Evolutionary conservation across 83 land plant species (phyloP).

Genomic region (Diphasiastrum complanatum): DNA sequence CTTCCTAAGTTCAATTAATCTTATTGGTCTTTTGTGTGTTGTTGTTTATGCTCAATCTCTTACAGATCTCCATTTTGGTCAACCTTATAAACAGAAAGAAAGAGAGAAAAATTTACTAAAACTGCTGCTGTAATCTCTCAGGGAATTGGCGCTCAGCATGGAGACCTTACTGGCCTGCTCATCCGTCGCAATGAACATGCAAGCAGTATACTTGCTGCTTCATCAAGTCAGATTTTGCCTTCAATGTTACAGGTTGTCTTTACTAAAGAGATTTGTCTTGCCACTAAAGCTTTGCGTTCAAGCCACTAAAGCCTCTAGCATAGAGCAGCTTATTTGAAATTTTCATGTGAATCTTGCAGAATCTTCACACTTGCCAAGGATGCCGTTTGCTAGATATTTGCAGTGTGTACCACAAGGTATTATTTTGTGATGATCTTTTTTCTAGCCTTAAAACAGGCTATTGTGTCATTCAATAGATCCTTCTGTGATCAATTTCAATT

Average conservation of each 20-base stretch:
- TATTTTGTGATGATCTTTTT: too few species aligned
- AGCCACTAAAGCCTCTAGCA: not conserved
- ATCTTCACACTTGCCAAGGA: conserved; percentile 48
- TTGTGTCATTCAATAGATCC: too few species aligned
- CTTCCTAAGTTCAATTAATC: not conserved
- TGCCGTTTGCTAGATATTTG: conserved; percentile 75
- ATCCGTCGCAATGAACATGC: conserved; percentile 94
- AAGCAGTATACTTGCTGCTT: conserved; percentile 56
- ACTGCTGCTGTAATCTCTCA: conserved; percentile 5
- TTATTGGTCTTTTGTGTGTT: not conserved
- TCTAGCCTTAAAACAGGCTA: too few species aligned
- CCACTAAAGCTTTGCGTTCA: not conserved
- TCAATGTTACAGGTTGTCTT: conserved; percentile 59
- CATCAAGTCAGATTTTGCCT: conserved; percentile 53
- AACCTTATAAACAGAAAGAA: not conserved
- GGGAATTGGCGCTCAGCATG: conserved; percentile 61
- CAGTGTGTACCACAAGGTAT: conserved; percentile 86
- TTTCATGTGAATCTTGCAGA: conserved; percentile 43
- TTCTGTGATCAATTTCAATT: too few species aligned
- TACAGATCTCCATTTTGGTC: not conserved
- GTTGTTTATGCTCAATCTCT: not conserved
- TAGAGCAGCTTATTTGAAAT: not conserved
- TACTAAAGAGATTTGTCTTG: not conserved
- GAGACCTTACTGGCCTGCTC: conserved; percentile 68
- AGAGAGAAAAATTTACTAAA: not conserved